Conservation (phyloP, 768 basidiomycete genomes). For the Lyophyllum decastes region DNA sequence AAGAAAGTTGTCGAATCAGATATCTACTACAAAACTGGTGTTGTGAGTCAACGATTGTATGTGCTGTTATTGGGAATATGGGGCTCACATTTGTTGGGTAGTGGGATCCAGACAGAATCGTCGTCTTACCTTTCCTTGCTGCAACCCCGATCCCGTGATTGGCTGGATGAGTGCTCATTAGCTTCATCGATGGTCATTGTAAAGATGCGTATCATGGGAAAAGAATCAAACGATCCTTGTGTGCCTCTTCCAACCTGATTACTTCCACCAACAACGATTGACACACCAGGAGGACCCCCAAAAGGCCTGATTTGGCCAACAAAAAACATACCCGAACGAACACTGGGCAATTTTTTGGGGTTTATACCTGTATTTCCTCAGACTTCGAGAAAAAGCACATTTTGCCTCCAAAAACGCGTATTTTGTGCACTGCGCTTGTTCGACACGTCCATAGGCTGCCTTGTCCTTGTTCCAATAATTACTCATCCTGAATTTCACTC, state of each 20-base stretch:
- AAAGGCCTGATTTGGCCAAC: too few species aligned
- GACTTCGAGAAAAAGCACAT: too few species aligned
- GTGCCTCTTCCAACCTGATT: not conserved
- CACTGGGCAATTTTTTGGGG: too few species aligned
- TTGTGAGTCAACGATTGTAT: conserved; percentile 27
- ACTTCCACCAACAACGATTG: not conserved
- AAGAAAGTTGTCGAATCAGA: conserved; percentile 39
- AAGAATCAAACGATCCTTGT: not conserved
- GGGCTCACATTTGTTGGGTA: conserved; percentile 19
- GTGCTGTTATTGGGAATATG: not conserved
- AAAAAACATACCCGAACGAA: too few species aligned
- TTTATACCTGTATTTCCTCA: too few species aligned
- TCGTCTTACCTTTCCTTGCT: conserved; percentile 46
- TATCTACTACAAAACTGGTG: conserved; percentile 42
- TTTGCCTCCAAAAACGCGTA: too few species aligned
- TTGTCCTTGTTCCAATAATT: too few species aligned
- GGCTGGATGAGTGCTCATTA: not conserved
- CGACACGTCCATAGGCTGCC: too few species aligned
- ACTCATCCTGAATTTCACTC: too few species aligned
- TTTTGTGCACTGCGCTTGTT: too few species aligned
- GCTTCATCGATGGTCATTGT: not conserved
- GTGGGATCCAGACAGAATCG: conserved; percentile 61
- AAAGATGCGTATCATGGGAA: not conserved
- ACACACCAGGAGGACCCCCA: too few species aligned
- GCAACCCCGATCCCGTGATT: conserved; percentile 32